phyloP scores from a whole-genome alignment of 441 rosid species.

The Erodium trifolium region DNA sequence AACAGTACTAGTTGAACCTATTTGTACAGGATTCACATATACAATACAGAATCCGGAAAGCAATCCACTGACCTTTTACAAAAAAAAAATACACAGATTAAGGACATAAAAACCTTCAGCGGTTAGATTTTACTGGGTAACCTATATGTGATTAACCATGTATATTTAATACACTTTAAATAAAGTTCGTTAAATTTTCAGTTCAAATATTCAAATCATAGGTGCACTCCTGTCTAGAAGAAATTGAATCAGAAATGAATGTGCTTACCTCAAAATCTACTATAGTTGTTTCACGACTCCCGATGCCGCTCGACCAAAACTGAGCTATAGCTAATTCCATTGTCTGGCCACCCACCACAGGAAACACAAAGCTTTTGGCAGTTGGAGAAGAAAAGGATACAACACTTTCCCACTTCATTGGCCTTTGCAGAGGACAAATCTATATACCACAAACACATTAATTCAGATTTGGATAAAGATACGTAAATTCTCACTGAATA shows the following conservation, averaged over 20 bases:
- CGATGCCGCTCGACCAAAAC: conserved; percentile 98
- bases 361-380: conserved; percentile 68
- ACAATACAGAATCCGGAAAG: neutral
- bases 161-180: neutral
- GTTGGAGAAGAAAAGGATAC: conserved; percentile 72
- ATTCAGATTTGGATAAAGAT: conserved; percentile 20
- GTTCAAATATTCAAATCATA: neutral
- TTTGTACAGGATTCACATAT: neutral
- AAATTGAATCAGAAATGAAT: conserved; percentile 3
- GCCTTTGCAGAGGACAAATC: conserved; percentile 89
- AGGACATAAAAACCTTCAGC: neutral
- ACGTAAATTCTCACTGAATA: conserved; percentile 17
- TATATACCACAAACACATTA: conserved; percentile 38
- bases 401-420: conserved; percentile 81
- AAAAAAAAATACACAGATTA: neutral
- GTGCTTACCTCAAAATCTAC: conserved; percentile 88
- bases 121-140: neutral
- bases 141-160: neutral
- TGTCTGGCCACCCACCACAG: conserved; percentile 82
- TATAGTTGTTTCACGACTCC: conserved; percentile 68
- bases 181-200: neutral
- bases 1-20: neutral
- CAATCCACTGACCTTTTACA: neutral
- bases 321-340: conserved; percentile 95
- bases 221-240: conserved; percentile 2